phyloP scores from a whole-genome alignment of 2,329 filamentous ascomycete species.

The Gaeumannomyces tritici region DNA sequence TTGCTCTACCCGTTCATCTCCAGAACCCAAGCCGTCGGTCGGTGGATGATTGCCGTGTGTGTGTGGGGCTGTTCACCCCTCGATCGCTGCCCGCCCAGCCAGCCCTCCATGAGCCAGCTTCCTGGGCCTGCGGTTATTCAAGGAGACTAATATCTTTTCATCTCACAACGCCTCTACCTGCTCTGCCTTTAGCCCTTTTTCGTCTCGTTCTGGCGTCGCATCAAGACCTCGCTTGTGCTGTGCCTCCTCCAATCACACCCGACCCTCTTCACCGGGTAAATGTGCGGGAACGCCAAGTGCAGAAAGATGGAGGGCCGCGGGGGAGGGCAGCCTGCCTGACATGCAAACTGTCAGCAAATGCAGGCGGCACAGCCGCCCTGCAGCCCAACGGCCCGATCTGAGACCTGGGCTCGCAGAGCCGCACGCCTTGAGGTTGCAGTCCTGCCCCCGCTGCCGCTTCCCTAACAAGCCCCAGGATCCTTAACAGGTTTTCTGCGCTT shows the following conservation, averaged over 20 bases:
- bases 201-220: not conserved
- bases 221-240: not conserved
- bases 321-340: not conserved
- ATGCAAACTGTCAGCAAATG: not conserved
- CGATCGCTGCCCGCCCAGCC: too few relatives aligned
- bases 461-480: not conserved
- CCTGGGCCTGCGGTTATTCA: too few relatives aligned
- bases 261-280: not conserved
- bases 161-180: not conserved
- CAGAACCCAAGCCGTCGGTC: not conserved
- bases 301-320: too few relatives aligned
- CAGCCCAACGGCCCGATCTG: not conserved
- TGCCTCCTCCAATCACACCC: too few relatives aligned
- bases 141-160: too few relatives aligned
- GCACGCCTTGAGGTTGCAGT: not conserved
- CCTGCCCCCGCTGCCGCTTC: not conserved
- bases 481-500: not conserved
- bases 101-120: too few relatives aligned
- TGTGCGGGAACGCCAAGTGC: not conserved
- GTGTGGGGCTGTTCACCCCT: too few relatives aligned
- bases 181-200: not conserved
- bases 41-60: too few relatives aligned
- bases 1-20: not conserved
- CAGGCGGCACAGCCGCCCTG: not conserved
- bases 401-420: not conserved